These are phyloP conservation scores for Leonotis leonurus DNA, from an alignment of 257 asterid species.

Conservation along the genomic window DNA sequence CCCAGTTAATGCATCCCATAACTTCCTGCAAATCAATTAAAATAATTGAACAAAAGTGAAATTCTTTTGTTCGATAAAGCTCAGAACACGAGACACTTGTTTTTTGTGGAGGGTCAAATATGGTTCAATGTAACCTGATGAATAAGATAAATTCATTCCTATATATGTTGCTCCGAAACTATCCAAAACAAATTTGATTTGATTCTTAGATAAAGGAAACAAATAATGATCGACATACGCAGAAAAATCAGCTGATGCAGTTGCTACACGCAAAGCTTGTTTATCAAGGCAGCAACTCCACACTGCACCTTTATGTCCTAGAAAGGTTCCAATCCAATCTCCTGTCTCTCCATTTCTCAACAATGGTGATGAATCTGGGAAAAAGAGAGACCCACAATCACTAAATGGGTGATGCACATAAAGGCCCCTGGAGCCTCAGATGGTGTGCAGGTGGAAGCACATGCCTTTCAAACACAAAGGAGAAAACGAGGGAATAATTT, in stretches of 20 bases:
- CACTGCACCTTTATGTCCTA: constrained; percentile 98
- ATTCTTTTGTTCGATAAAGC: too few species aligned
- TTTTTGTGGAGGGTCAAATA: too few species aligned
- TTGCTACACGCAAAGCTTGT: constrained; percentile 84
- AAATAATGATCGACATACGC: constrained; percentile 49
- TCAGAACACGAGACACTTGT: too few species aligned
- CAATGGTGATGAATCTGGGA: constrained; percentile 86
- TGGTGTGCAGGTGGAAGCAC: too few species aligned
- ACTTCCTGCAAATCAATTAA: constrained; percentile 83
- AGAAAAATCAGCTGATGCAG: constrained; percentile 97
- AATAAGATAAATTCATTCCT: too few species aligned
- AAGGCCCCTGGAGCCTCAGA: too few species aligned
- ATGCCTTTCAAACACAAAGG: too few species aligned
- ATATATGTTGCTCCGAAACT: too few species aligned
- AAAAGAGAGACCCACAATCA: constrained; percentile 3
- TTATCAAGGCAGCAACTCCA: constrained; percentile 95
- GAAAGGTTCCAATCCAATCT: constrained; percentile 97
- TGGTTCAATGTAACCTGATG: too few species aligned
- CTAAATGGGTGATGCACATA: not conserved
- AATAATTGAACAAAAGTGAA: too few species aligned
- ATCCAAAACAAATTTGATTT: too few species aligned
- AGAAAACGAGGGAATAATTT: too few species aligned
- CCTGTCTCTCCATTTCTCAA: constrained; percentile 98
- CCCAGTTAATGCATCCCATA: constrained; percentile 97
- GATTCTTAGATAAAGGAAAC: constrained; percentile 2